These are phyloP conservation scores for Pseudonitzschia multiseries DNA, from an alignment of 108 stramenopile species.

Conservation along the genomic window DNA sequence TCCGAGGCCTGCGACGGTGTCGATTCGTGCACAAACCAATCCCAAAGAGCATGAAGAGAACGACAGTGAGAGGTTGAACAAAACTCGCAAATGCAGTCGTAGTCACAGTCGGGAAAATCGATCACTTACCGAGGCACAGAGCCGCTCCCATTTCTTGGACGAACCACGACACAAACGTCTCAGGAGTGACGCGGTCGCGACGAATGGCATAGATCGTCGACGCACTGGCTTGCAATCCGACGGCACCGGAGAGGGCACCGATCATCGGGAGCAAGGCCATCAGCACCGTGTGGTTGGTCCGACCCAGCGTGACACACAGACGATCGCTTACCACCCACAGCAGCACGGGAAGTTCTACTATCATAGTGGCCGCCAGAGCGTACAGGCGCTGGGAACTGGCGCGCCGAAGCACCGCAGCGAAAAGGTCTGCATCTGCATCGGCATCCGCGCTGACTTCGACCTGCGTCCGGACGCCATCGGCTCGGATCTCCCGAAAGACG, in stretches of 20 bases:
- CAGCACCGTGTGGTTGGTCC: constrained; percentile 49
- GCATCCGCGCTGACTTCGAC: too few relatives aligned
- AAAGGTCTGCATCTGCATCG: constrained; percentile 24
- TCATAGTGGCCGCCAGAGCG: constrained; percentile 56
- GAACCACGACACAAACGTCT: constrained; percentile 52
- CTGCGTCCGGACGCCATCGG: neutral
- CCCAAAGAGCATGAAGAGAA: neutral
- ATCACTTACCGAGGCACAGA: constrained; percentile 39
- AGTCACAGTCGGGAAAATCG: too few relatives aligned
- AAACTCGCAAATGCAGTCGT: too few relatives aligned
- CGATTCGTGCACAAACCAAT: neutral
- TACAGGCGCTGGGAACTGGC: constrained; percentile 63
- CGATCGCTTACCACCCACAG: constrained; percentile 60
- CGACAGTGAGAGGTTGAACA: too few relatives aligned
- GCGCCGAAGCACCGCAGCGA: constrained; percentile 38
- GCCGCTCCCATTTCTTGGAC: constrained; percentile 55
- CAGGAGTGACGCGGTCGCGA: constrained; percentile 41
- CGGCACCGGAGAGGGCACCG: constrained; percentile 70
- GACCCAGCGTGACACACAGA: constrained; percentile 57
- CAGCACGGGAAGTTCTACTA: constrained; percentile 67
- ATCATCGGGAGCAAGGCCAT: constrained; percentile 57
- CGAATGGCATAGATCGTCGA: constrained; percentile 61
- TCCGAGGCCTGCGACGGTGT: constrained; percentile 5
- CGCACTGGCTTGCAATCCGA: constrained; percentile 65
- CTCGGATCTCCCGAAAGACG: constrained; percentile 7